Evolutionary conservation across 371 early-diverging fungal genomes (phyloP).

Genomic region (Mucor circinelloides): DNA sequence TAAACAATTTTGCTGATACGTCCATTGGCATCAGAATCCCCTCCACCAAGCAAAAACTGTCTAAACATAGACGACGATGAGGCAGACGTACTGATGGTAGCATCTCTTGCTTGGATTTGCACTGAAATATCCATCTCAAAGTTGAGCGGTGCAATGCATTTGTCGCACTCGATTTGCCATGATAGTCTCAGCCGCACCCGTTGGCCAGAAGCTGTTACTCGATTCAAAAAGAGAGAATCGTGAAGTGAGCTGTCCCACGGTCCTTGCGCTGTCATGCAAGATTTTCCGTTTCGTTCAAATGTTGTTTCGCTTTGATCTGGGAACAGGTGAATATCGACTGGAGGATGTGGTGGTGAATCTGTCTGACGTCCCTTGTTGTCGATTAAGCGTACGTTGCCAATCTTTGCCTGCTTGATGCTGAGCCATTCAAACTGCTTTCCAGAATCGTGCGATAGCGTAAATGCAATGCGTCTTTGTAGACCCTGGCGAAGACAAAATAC

Average conservation of each 20-base stretch:
- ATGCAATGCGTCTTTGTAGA: constrained; percentile 69
- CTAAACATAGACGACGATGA: constrained; percentile 37
- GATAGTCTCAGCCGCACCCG: constrained; percentile 54
- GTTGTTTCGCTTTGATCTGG: constrained; percentile 34
- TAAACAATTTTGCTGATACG: constrained; percentile 21
- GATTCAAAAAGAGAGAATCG: constrained; percentile 71
- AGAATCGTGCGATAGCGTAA: constrained; percentile 67
- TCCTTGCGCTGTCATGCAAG: constrained; percentile 42
- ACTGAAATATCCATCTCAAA: constrained; percentile 60
- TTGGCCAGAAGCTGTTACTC: constrained; percentile 61
- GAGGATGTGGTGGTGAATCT: constrained; percentile 41
- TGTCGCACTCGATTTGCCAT: constrained; percentile 56
- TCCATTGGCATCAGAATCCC: not conserved
- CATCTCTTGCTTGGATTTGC: constrained; percentile 46
- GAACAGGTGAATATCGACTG: constrained; percentile 45
- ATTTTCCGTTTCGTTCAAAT: constrained; percentile 53
- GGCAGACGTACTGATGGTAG: constrained; percentile 20
- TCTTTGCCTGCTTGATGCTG: constrained; percentile 34
- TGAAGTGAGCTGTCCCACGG: constrained; percentile 89
- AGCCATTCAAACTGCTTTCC: constrained; percentile 67
- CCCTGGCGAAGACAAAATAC: constrained; percentile 78
- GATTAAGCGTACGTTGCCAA: constrained; percentile 69
- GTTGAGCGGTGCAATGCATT: constrained; percentile 45
- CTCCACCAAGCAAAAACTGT: constrained; percentile 28
- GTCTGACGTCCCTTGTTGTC: constrained; percentile 64